Conservation (phyloP, 352 stramenopile genomes). For the Phytophthora multivora region DNA sequence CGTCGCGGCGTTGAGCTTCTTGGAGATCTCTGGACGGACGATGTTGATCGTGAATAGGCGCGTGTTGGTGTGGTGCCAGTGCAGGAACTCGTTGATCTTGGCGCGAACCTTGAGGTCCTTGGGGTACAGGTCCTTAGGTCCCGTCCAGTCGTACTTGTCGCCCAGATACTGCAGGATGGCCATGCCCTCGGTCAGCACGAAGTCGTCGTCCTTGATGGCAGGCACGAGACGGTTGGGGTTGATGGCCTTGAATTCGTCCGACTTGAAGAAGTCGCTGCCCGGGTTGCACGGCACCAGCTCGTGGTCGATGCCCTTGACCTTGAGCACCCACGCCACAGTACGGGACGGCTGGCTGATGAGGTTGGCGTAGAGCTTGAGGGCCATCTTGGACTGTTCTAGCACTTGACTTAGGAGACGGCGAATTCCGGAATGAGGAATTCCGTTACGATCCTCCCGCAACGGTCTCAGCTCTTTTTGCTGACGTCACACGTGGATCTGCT, state of each 20-base stretch:
- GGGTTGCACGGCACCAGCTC: conserved; percentile 45
- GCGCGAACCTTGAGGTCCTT: conserved; percentile 44
- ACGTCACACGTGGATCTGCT: neutral
- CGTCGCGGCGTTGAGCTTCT: conserved; percentile 37
- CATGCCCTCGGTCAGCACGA: conserved; percentile 59
- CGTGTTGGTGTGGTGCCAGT: conserved; percentile 73
- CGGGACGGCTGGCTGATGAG: conserved; percentile 60
- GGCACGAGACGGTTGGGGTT: conserved; percentile 62
- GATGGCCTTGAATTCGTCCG: conserved; percentile 53
- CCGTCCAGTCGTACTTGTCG: conserved; percentile 59
- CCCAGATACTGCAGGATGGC: conserved; percentile 63
- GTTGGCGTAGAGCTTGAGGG: conserved; percentile 64
- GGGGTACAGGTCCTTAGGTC: conserved; percentile 52
- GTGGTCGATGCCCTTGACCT: conserved; percentile 48
- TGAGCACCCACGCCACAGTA: conserved; percentile 47
- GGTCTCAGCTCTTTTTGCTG: conserved; percentile 4
- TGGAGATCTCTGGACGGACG: conserved; percentile 38
- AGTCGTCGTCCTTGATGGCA: conserved; percentile 60
- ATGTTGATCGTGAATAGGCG: conserved; percentile 57
- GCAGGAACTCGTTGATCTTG: conserved; percentile 72
- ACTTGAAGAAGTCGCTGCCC: conserved; percentile 43
- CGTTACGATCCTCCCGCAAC: neutral
- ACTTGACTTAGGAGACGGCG: neutral
- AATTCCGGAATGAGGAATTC: conserved; percentile 28
- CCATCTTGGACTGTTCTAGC: conserved; percentile 29